Conservation (phyloP, 306 rosid genomes). For the Lupinus albus region DNA sequence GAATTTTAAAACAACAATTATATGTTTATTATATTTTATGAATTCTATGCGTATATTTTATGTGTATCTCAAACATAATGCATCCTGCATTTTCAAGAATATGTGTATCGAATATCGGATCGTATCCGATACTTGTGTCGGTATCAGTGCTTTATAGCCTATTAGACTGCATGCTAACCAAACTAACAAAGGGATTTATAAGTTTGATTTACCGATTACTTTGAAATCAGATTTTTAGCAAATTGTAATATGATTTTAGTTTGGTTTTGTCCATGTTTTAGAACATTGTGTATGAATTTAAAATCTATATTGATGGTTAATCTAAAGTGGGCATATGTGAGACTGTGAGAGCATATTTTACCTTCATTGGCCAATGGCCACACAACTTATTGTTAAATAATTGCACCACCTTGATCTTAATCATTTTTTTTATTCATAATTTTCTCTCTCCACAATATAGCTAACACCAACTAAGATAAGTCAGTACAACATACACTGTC, state of each 20-base stretch:
- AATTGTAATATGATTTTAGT: background rate
- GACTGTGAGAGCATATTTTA: background rate
- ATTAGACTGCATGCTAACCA: background rate
- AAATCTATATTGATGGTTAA: background rate
- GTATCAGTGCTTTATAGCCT: too few species aligned
- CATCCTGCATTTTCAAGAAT: too few species aligned
- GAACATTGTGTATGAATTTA: background rate
- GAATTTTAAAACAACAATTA: too few species aligned
- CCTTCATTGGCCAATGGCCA: background rate
- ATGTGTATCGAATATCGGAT: too few species aligned
- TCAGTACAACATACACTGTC: background rate
- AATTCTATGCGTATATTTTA: too few species aligned
- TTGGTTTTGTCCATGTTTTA: background rate
- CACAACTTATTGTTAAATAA: background rate
- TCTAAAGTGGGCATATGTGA: background rate
- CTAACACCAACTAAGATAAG: background rate
- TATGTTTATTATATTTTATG: too few species aligned
- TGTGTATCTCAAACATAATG: too few species aligned
- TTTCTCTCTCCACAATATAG: background rate
- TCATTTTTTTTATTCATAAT: background rate
- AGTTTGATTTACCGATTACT: background rate
- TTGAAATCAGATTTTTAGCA: background rate
- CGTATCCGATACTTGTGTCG: too few species aligned
- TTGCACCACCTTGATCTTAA: background rate
- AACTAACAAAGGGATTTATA: too few species aligned